Evolutionary conservation across 176 grass and related monocot species (phyloP).

Genomic region (Sorghum bicolor): Sorghum_bicolor_NCBIv3 NC_012878.2:47711001-47711500

Average conservation of each 20-base stretch:
- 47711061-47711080: not conserved
- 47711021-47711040: not conserved
- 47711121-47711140: constrained; percentile 1
- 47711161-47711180: not conserved
- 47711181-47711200: not conserved
- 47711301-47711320: too few relatives aligned
- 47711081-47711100: not conserved
- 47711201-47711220: not conserved
- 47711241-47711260: not conserved
- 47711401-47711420: not conserved
- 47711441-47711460: not conserved
- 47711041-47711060: not conserved
- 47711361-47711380: too few relatives aligned
- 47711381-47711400: not conserved
- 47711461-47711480: not conserved
- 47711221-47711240: not conserved
- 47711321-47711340: too few relatives aligned
- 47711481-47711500: constrained; percentile 68
- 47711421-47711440: not conserved
- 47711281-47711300: too few relatives aligned
- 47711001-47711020: not conserved
- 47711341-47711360: too few relatives aligned
- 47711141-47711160: not conserved
- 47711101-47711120: not conserved
- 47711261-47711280: too few relatives aligned